Percentiles rank a stretch among this genome's conserved stretches.
These are phyloP conservation scores for Pneumocystis canis DNA, from an alignment of 1,139 yeast species.

Conservation along the genomic window DNA sequence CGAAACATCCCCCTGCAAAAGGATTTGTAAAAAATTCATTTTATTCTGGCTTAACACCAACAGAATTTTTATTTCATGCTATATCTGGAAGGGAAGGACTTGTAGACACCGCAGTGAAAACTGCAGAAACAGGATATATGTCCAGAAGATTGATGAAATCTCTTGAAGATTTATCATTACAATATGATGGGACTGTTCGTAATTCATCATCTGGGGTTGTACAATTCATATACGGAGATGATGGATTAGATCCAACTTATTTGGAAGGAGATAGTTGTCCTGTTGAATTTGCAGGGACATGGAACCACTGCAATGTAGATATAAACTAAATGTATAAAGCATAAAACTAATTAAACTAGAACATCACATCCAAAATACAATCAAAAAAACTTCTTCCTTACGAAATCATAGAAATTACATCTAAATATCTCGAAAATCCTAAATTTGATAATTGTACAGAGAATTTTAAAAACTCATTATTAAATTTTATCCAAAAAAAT, in stretches of 20 bases:
- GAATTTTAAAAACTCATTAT: constrained; percentile 61
- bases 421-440: constrained; percentile 44
- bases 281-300: constrained; percentile 80
- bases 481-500: constrained; percentile 49
- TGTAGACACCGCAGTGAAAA: constrained; percentile 97
- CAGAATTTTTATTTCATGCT: constrained; percentile 95
- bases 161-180: constrained; percentile 84
- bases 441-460: constrained; percentile 39
- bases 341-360: background rate
- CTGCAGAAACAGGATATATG: constrained; percentile 99
- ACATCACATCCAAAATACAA: background rate
- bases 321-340: background rate
- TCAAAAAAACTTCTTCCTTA: constrained; percentile 57
- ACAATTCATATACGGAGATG: constrained; percentile 97
- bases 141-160: constrained; percentile 98
- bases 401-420: constrained; percentile 43
- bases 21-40: constrained; percentile 96
- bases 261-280: constrained; percentile 99
- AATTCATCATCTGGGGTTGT: constrained; percentile 93
- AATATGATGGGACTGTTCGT: constrained; percentile 87
- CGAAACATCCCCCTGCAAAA: constrained; percentile 93
- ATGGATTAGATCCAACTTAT: constrained; percentile 93
- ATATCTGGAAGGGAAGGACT: constrained; percentile 99
- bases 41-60: constrained; percentile 84
- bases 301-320: constrained; percentile 59